Evolutionary conservation across 768 basidiomycete species (phyloP).

Genomic region (Favolaschia claudopus): DNA sequence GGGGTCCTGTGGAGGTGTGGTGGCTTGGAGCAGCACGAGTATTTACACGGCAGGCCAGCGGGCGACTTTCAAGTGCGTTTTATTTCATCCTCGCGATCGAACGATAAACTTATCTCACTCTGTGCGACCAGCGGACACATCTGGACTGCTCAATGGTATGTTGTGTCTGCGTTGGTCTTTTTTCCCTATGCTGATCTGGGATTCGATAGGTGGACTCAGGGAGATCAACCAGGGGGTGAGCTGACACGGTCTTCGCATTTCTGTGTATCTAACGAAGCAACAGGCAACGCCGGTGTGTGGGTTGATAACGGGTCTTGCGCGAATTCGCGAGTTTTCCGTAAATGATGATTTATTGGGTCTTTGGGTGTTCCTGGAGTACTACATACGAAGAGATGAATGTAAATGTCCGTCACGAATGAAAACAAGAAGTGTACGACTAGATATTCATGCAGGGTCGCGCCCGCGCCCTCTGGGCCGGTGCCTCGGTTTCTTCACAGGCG

Average conservation of each 20-base stretch:
- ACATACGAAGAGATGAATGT: neutral
- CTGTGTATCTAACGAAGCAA: neutral
- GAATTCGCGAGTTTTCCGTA: slow-evolving; percentile 38
- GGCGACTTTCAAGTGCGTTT: slow-evolving; percentile 57
- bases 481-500: no score
- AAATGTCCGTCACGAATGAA: slow-evolving; percentile 7
- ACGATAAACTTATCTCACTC: neutral
- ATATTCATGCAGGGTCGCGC: no score
- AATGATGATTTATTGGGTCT: slow-evolving; percentile 23
- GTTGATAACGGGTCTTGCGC: slow-evolving; percentile 62
- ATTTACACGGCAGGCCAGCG: slow-evolving; percentile 61
- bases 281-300: slow-evolving; percentile 63
- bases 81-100: slow-evolving; percentile 6
- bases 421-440: no score
- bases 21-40: slow-evolving; percentile 56
- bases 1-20: slow-evolving; percentile 55
- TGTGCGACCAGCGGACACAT: slow-evolving; percentile 40
- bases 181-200: neutral
- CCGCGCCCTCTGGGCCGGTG: no score
- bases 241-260: slow-evolving; percentile 11
- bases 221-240: slow-evolving; percentile 59
- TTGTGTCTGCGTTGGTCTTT: neutral
- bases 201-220: slow-evolving; percentile 57
- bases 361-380: no score
- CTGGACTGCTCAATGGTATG: slow-evolving; percentile 60